phyloP scores from a whole-genome alignment of 2,329 filamentous ascomycete genomes.

The Trichoderma sp. region DNA sequence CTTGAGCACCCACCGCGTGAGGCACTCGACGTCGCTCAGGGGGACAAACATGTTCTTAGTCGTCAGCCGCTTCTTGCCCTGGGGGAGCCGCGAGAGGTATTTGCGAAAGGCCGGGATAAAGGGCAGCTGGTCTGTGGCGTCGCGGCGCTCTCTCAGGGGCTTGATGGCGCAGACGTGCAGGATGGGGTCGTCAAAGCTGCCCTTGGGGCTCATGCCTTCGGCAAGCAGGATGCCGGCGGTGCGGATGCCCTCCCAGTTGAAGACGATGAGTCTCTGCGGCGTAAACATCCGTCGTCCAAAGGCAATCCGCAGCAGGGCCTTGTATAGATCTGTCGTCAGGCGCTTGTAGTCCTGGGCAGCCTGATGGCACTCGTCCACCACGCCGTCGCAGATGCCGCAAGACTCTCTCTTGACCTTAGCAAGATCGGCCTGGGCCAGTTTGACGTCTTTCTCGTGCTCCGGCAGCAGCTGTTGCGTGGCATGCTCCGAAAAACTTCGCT shows the following conservation, averaged over 20 bases:
- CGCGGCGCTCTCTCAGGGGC: conserved; percentile 65
- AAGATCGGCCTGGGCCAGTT: conserved; percentile 86
- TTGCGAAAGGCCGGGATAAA: conserved; percentile 73
- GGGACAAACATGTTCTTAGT: conserved; percentile 70
- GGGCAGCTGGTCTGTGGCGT: conserved; percentile 83
- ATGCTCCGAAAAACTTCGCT: conserved; percentile 97
- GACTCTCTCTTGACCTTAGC: conserved; percentile 85
- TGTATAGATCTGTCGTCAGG: conserved; percentile 79
- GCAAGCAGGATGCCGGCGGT: conserved; percentile 78
- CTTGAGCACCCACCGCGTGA: conserved; percentile 69
- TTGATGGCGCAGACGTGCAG: conserved; percentile 80
- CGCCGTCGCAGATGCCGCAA: conserved; percentile 77
- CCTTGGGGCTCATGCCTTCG: conserved; percentile 69
- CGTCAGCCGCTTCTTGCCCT: conserved; percentile 65
- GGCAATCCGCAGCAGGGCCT: conserved; percentile 74
- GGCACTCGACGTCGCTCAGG: conserved; percentile 77
- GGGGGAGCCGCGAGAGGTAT: conserved; percentile 67
- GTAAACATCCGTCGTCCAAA: conserved; percentile 79
- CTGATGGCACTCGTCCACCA: conserved; percentile 79
- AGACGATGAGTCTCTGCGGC: conserved; percentile 76
- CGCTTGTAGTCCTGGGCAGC: conserved; percentile 78
- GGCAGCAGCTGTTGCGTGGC: conserved; percentile 92
- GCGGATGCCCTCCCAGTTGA: conserved; percentile 79
- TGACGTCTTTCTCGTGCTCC: conserved; percentile 93
- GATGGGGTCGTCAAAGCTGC: conserved; percentile 59